Evolutionary conservation across 495 filamentous ascomycete species (phyloP).

Genomic region (Platismatia glauca): DNA sequence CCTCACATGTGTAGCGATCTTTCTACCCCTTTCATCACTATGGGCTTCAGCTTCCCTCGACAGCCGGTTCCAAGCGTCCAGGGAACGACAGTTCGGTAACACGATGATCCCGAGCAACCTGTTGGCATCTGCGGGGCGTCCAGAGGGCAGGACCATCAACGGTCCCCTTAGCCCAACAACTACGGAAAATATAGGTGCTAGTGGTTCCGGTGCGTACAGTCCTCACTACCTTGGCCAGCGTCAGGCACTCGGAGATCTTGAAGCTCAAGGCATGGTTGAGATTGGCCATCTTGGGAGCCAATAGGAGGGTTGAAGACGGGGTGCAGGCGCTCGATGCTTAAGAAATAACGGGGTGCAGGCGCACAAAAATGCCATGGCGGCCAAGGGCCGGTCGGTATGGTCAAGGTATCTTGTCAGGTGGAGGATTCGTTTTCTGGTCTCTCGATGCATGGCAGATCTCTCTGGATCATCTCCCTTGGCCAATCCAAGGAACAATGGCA

Average conservation of each 20-base stretch:
- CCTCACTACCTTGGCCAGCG: not conserved
- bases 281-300: not conserved
- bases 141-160: slow-evolving; percentile 12
- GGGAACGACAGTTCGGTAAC: slow-evolving; percentile 6
- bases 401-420: not conserved
- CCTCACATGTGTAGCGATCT: slow-evolving; percentile 59
- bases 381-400: not conserved
- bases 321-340: not conserved
- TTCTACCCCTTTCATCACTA: slow-evolving; percentile 71
- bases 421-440: not conserved
- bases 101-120: slow-evolving; percentile 10
- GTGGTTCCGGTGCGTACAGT: slow-evolving; percentile 1
- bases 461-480: not conserved
- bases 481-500: no score
- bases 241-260: slow-evolving; percentile 13
- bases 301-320: not conserved
- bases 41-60: slow-evolving; percentile 46
- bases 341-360: not conserved
- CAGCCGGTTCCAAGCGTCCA: slow-evolving; percentile 8
- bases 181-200: slow-evolving; percentile 10
- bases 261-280: slow-evolving; percentile 19
- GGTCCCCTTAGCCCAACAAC: slow-evolving; percentile 19
- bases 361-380: not conserved
- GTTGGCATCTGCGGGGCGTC: slow-evolving; percentile 11
- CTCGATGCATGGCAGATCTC: not conserved